A percentile compares a stretch with the other conserved stretches of the same genome.
Evolutionary conservation across 352 stramenopile species (phyloP).

Genomic region (Peronosclerospora sorghi): DNA sequence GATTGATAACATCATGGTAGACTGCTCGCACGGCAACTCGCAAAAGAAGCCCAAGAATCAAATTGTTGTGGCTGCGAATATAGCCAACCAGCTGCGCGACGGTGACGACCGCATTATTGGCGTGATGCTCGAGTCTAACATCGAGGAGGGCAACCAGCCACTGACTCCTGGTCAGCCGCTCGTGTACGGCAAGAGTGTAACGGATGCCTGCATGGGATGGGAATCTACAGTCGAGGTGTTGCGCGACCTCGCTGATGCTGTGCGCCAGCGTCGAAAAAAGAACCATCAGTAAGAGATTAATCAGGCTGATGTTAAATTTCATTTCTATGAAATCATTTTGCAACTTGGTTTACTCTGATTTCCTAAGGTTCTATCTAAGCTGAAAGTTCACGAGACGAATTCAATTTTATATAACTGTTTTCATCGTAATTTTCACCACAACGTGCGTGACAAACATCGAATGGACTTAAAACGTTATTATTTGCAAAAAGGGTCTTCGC

Average conservation of each 20-base stretch:
- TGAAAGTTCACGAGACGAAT: too few species aligned
- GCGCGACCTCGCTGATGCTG: constrained; percentile 57
- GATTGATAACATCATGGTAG: constrained; percentile 81
- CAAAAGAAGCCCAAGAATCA: constrained; percentile 86
- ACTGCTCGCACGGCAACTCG: constrained; percentile 87
- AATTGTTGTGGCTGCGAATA: constrained; percentile 52
- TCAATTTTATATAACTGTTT: too few species aligned
- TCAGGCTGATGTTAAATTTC: neutral
- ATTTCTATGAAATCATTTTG: too few species aligned
- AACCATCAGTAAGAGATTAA: constrained; percentile 23
- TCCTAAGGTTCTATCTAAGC: too few species aligned
- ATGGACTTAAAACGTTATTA: too few species aligned
- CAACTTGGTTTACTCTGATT: too few species aligned
- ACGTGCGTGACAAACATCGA: too few species aligned
- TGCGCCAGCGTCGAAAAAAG: constrained; percentile 59
- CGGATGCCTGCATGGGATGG: constrained; percentile 84
- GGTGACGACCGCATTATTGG: constrained; percentile 76
- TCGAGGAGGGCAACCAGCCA: constrained; percentile 71
- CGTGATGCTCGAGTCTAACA: constrained; percentile 86
- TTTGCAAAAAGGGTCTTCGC: too few species aligned
- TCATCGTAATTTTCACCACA: too few species aligned
- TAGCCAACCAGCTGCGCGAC: constrained; percentile 54
- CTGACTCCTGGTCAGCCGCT: constrained; percentile 65
- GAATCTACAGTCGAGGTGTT: constrained; percentile 67
- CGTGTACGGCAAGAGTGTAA: constrained; percentile 85